phyloP scores from a whole-genome alignment of 257 asterid genomes.

The Catharanthus roseus region DNA sequence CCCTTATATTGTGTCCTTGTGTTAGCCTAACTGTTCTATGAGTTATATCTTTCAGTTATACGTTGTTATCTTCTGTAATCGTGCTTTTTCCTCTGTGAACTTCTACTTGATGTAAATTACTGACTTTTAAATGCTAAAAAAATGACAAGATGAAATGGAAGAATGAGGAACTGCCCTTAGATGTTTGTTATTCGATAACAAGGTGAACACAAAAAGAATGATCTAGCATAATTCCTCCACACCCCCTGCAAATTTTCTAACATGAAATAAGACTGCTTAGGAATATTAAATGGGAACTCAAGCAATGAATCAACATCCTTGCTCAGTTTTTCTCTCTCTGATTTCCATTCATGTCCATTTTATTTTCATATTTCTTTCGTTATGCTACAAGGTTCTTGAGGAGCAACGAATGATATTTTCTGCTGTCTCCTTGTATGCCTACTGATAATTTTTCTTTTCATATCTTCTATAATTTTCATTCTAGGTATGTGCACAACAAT shows the following conservation, averaged over 20 bases:
- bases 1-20: neutral
- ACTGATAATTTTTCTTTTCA: neutral
- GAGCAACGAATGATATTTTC: neutral
- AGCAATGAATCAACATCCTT: neutral
- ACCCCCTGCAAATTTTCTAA: neutral
- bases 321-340: neutral
- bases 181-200: neutral
- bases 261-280: neutral
- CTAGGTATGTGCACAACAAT: conserved; percentile 94
- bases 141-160: neutral
- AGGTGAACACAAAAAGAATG: neutral
- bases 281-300: neutral
- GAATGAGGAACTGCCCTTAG: neutral
- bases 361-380: neutral
- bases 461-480: conserved; percentile 20
- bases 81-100: neutral
- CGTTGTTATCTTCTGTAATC: neutral
- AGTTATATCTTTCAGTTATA: neutral
- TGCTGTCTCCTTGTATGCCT: neutral
- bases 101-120: neutral
- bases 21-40: neutral
- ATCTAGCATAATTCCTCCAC: neutral
- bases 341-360: neutral
- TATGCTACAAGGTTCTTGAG: neutral
- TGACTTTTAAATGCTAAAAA: neutral